Evolutionary conservation across 1,284 basidiomycete genomes (phyloP).

Genomic region (Coniferiporia sulphurascens): DNA sequence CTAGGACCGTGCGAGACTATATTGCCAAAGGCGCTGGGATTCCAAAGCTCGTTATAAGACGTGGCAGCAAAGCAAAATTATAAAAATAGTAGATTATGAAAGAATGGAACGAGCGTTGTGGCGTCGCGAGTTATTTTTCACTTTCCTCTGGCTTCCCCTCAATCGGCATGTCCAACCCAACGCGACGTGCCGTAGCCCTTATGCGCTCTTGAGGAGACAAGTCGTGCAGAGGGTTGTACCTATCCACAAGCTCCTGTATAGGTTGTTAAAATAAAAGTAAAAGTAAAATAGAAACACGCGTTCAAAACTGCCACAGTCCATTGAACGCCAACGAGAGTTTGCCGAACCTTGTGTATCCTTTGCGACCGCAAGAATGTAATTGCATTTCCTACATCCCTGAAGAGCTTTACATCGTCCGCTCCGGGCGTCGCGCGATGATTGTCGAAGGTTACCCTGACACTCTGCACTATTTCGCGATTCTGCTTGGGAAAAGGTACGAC

Average conservation of each 20-base stretch:
- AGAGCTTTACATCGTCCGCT: slow-evolving; percentile 28
- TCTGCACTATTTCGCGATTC: slow-evolving; percentile 40
- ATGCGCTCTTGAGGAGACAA: slow-evolving; percentile 77
- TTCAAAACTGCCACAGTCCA: slow-evolving; percentile 36
- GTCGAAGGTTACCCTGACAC: slow-evolving; percentile 59
- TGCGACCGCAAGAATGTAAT: slow-evolving; percentile 72
- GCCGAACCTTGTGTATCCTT: slow-evolving; percentile 47
- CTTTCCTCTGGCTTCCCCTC: slow-evolving; percentile 23
- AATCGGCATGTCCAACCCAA: slow-evolving; percentile 74
- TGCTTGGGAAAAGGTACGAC: slow-evolving; percentile 39
- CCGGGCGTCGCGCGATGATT: slow-evolving; percentile 25
- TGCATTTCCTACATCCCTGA: slow-evolving; percentile 57
- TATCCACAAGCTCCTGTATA: slow-evolving; percentile 61
- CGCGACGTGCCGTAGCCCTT: slow-evolving; percentile 78
- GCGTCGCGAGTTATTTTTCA: background rate
- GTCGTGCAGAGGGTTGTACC: slow-evolving; percentile 83
- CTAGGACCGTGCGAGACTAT: slow-evolving; percentile 34
- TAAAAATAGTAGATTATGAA: background rate
- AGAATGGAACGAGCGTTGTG: background rate
- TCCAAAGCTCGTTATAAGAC: background rate
- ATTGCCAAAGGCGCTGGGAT: slow-evolving; percentile 23
- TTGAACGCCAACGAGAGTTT: slow-evolving; percentile 8
- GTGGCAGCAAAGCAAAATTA: background rate
- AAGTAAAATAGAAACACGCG: slow-evolving; percentile 11
- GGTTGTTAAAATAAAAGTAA: too few species aligned